Evolutionary conservation across 2,329 filamentous ascomycete genomes (phyloP).

Genomic region (Aspergillus viridinutans): DNA sequence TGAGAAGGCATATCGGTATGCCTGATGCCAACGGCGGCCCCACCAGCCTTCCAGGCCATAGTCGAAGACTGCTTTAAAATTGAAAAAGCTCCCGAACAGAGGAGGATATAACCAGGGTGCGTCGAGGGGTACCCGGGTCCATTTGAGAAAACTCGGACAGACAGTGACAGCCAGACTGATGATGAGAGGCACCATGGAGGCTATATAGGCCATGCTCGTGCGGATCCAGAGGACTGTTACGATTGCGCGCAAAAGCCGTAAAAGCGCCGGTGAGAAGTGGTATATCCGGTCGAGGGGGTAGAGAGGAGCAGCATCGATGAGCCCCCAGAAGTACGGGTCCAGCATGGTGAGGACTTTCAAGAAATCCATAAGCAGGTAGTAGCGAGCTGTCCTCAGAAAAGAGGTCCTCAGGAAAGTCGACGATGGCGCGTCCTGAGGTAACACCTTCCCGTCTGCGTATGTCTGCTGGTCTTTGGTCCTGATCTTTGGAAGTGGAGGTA

Average conservation of each 20-base stretch:
- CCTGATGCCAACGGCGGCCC: neutral
- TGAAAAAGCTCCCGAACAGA: neutral
- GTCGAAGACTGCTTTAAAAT: neutral
- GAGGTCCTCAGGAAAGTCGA: neutral
- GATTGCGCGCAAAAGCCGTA: neutral
- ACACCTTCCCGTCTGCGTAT: neutral
- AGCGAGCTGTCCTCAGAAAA: neutral
- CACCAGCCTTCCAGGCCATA: neutral
- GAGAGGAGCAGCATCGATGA: neutral
- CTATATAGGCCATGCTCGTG: neutral
- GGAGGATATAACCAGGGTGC: neutral
- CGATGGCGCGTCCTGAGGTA: neutral
- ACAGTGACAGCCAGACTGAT: neutral
- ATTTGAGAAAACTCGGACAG: neutral
- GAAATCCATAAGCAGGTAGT: neutral
- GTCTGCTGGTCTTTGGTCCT: neutral
- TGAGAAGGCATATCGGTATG: neutral
- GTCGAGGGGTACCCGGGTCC: neutral
- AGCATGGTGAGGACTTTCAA: neutral
- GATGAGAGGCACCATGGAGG: neutral
- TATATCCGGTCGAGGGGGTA: neutral
- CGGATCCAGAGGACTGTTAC: neutral
- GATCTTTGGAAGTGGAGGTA: neutral
- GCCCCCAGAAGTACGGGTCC: neutral
- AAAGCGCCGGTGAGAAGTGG: neutral